Base-by-base conservation (phyloP, 75 land plant species). In the Cryptomeria japonica region DNA sequence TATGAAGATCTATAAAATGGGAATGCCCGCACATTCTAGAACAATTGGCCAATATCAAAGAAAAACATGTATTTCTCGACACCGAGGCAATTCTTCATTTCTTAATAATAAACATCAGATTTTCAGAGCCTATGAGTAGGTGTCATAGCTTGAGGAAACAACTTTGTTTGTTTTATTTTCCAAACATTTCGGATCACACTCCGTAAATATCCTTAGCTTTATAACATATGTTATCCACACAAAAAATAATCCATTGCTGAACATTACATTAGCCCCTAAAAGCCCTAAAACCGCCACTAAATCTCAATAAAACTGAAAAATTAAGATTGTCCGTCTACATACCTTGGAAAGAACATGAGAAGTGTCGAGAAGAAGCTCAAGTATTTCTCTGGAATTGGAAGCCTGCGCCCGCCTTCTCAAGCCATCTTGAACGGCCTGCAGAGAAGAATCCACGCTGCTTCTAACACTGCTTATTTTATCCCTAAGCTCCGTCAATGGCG, bases 301-400 rank as follows among this genome's bases (percentile, higher is more conserved):
- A 51, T 51, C 53, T 51, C 2, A 51, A 13, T 12, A 51, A 64
- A 64, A 64, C 70, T 25, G 7, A 1, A 64, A 22, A 64, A 8
- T 25, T 64, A 64, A 25, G 70, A 22, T 64, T 64, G 70, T 25
- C 75, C 10, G 2, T 31, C 13, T 75, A 11, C 77, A 12, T 84
- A 98, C 99, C 97, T 98, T 98, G 28, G 99, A 98, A 22, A 98
- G 94, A 14, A 98, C 99, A 85, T 98, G 99, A 84, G 95, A 95
- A n/a, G 99, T 98, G 78, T 98, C 99, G 15, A 98, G 94, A 86
- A 98, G 91, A 68, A 95, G 77, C 92, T 98, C 99, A 14, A 98
- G 87, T 5, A 93, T 89, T 90, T 98, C 99, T 64, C 99, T 80
- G 0, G 97, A 93, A 3, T 90, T 89, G 13, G 99, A 90, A 5